Conservation (phyloP, 2,329 filamentous ascomycete species). For the Diaporthe longicolla region DNA sequence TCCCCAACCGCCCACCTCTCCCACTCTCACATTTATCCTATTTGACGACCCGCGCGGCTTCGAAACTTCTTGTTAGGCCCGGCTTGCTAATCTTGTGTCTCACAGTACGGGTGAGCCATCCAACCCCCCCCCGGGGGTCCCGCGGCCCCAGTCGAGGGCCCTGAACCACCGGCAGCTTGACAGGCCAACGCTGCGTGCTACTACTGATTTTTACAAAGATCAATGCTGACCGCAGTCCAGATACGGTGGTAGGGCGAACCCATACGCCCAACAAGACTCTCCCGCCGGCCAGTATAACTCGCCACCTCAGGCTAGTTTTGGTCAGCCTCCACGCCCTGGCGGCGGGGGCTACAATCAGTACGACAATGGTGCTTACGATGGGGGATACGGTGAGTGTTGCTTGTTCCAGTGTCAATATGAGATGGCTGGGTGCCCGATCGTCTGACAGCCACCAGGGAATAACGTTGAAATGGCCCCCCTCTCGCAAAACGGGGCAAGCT, state of each 20-base stretch:
- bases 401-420: background rate
- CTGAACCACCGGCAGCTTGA: background rate
- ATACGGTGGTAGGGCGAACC: conserved; percentile 69
- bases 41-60: too few relatives aligned
- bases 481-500: conserved; percentile 63
- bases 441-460: conserved; percentile 44
- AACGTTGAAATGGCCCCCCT: conserved; percentile 82
- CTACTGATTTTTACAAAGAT: too few relatives aligned
- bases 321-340: conserved; percentile 42
- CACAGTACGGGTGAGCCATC: conserved; percentile 69
- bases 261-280: conserved; percentile 67
- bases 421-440: background rate
- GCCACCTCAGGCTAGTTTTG: conserved; percentile 25
- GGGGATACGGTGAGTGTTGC: conserved; percentile 25
- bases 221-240: conserved; percentile 57
- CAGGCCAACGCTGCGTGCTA: background rate
- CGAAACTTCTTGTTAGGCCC: background rate
- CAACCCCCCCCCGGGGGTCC: background rate
- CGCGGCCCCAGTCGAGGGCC: background rate
- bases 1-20: too few relatives aligned
- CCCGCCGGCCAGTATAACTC: conserved; percentile 55
- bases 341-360: conserved; percentile 22
- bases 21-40: background rate
- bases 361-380: conserved; percentile 19
- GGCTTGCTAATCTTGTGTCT: conserved; percentile 56